Base-by-base conservation (phyloP, 306 rosid genomes). In the Hylodesmum podocarpum region DNA sequence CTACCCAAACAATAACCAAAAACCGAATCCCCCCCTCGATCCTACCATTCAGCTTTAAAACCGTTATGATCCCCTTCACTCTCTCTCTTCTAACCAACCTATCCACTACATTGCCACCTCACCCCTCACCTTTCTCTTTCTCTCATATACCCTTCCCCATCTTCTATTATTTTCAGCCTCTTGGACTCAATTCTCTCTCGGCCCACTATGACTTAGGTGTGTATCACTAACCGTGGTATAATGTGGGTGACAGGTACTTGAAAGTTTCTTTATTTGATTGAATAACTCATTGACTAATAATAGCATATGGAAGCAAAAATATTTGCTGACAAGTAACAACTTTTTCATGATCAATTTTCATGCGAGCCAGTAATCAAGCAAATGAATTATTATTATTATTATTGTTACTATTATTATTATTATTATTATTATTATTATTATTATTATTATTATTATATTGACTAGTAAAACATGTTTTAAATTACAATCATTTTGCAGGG, bases 401-500 rank as follows among this genome's bases (percentile, higher is more conserved):
- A 7, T n/a, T n/a, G n/a, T n/a, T n/a, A n/a, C n/a, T 15, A 1
- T 4, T 28, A 4, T 6, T 51, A 51, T 66, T 24, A 66, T 8
- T 18, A 31, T 15, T 15, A 1, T 4, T 28, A 4, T 6, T 51
- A 51, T 66, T 24, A 66, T 8, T 18, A 7, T n/a, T n/a, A 31
- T 15, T 15, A 1, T 4, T 28, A 4, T 6, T 51, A 51, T 66
- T 24, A 66, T 8, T 18, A 7, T n/a, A n/a, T 37, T 37, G 49
- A 12, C 19, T 4, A 43, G 31, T 70, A 36, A 71, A 37, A 53
- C 36, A 22, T 4, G 13, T 59, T 29, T n/a, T 8, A 16, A 33
- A 9, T 16, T 19, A 9, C 4, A 10, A 62, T 34, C 68, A 34
- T 63, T 66, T 72, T 75, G 55, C 74, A 82, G 89, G 39, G 86